Base-by-base conservation (phyloP, 441 rosid genomes). In the Hura crepitans region DNA sequence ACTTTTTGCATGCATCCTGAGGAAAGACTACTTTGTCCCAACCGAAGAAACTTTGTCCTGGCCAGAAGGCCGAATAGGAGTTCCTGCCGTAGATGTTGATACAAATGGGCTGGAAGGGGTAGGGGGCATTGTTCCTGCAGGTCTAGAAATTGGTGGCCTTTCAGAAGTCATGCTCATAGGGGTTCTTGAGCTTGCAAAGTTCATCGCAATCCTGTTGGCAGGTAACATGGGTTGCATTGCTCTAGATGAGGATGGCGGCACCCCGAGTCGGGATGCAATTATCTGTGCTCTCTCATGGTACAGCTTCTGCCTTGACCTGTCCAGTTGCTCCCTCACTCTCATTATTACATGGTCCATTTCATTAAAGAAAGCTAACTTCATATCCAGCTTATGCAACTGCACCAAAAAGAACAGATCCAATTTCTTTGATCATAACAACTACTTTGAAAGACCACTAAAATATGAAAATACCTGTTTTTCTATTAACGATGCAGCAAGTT, bases 241-340 rank as follows among this genome's bases (percentile, higher is more conserved):
- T 78, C 92, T 85, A n/a, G 97, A 83, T 46, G 91, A 76, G 65
- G 93, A 74, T 77, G 88, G 83, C 8, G 86, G 87, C 63, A 81
- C 65, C 63, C 96, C 95, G 23, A 92, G 93, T 66, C 97, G 88
- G 33, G 97, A 76, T 68, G 97, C 95, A 67, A 95, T 95, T 79
- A 95, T 95, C 79, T 92, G 97, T 50, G 93, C 89, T 66, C 99
- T 83, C 78, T 95, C 97, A 23, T 85, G 92, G 83, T 85, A 92
- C 50, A 92, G 93, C 72, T 83, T 86, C 80, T 92, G 98, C 75
- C 85, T 87, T 61, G 95, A 88, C 70, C 96, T 82, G 63, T 95
- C 98, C 78, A 95, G 81, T 67, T 92, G 99, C 83, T 95, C 98
- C 78, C 82, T 86, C 28, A 87, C 88, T 72, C 89, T 89, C 82